These are phyloP conservation scores for Earliella scabrosa DNA, from an alignment of 1,284 basidiomycete genomes.

Conservation along the genomic window DNA sequence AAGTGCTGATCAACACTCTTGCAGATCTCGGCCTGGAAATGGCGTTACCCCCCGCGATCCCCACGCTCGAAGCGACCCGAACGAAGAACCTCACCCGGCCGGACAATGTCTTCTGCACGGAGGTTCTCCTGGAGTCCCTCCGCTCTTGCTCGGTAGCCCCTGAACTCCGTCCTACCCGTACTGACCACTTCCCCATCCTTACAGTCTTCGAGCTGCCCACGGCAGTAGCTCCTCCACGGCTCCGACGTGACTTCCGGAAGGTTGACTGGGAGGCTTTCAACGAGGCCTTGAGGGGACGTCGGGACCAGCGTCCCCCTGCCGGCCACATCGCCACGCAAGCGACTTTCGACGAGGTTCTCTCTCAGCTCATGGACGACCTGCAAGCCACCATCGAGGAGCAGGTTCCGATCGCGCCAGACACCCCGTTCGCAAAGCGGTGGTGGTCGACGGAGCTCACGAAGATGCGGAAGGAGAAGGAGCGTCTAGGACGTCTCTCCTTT, in stretches of 20 bases:
- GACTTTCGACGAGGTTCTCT: slow-evolving; percentile 14
- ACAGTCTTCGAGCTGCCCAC: slow-evolving; percentile 13
- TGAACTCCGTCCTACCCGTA: no score
- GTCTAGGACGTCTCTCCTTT: slow-evolving; percentile 30
- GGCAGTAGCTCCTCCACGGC: not conserved
- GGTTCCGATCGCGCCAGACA: slow-evolving; percentile 29
- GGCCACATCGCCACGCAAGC: not conserved
- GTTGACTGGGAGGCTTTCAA: slow-evolving; percentile 32
- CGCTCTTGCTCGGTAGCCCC: no score
- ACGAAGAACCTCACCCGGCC: no score
- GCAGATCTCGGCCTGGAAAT: no score
- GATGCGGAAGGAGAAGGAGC: slow-evolving; percentile 28
- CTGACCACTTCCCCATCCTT: slow-evolving; percentile 32
- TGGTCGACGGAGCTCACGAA: slow-evolving; percentile 31
- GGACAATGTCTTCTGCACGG: no score
- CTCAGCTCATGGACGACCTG: slow-evolving; percentile 23
- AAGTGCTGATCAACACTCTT: no score
- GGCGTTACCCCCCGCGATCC: no score
- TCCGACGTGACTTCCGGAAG: slow-evolving; percentile 26
- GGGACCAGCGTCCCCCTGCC: not conserved
- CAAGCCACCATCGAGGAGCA: slow-evolving; percentile 21
- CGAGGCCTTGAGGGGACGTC: slow-evolving; percentile 4
- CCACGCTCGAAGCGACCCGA: no score
- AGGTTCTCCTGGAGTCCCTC: no score
- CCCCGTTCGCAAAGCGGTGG: slow-evolving; percentile 33